phyloP scores from a whole-genome alignment of 225 moss, liverwort and hornwort genomes.

The Polytrichum commune region DNA sequence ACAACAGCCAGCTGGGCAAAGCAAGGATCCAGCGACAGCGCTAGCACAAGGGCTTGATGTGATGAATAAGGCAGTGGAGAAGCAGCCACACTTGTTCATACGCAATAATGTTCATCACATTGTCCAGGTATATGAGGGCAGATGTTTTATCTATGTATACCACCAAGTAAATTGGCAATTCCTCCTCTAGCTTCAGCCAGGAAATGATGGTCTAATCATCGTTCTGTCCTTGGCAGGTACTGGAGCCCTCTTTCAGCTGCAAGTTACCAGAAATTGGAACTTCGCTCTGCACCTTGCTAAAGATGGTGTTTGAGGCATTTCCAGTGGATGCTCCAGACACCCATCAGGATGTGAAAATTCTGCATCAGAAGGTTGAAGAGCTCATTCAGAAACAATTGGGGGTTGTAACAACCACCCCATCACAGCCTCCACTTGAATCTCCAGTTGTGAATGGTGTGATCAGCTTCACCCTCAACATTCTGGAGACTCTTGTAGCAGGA shows the following conservation, averaged over 20 bases:
- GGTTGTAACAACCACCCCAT: conserved; percentile 70
- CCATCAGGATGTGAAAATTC: conserved; percentile 85
- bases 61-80: conserved; percentile 91
- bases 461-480: conserved; percentile 76
- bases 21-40: conserved; percentile 89
- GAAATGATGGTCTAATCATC: neutral
- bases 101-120: conserved; percentile 97
- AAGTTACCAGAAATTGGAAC: conserved; percentile 84
- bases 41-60: conserved; percentile 97
- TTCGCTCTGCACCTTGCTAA: conserved; percentile 85
- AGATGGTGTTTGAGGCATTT: conserved; percentile 93
- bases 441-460: conserved; percentile 66
- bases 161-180: neutral
- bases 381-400: conserved; percentile 86
- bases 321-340: conserved; percentile 66
- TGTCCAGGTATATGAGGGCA: conserved; percentile 63
- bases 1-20: conserved; percentile 73
- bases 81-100: conserved; percentile 93
- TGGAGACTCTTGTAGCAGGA: conserved; percentile 77
- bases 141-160: neutral
- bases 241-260: conserved; percentile 79
- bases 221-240: conserved; percentile 42
- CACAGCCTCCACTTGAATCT: conserved; percentile 64
- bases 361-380: conserved; percentile 94
- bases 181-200: neutral